These are phyloP conservation scores for Hemisphaericaspora lyxosophila DNA, from an alignment of 1,139 yeast genomes.

Conservation along the genomic window DNA sequence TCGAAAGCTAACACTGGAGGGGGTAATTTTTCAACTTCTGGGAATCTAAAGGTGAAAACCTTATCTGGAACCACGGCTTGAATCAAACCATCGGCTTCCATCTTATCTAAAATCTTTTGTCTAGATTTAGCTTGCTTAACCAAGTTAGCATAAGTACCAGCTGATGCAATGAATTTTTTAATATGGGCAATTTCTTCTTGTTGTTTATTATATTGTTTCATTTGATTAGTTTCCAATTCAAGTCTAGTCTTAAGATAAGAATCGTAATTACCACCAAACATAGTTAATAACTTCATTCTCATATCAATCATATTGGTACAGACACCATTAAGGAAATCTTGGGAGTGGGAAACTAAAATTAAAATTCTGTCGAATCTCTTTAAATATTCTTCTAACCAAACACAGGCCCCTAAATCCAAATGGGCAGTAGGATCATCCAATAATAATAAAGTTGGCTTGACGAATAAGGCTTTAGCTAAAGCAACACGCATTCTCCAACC, in stretches of 20 bases:
- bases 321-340: slow-evolving; percentile 98
- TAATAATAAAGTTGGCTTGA: slow-evolving; percentile 80
- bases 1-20: slow-evolving; percentile 98
- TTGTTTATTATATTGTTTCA: slow-evolving; percentile 95
- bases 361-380: slow-evolving; percentile 91
- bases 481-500: slow-evolving; percentile 96
- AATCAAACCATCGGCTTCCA: slow-evolving; percentile 99
- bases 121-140: slow-evolving; percentile 99
- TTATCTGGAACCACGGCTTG: slow-evolving; percentile 90
- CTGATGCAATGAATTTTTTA: slow-evolving; percentile 97
- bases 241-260: slow-evolving; percentile 91
- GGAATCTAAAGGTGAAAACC: slow-evolving; percentile 91
- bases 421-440: slow-evolving; percentile 99
- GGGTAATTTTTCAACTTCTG: slow-evolving; percentile 94
- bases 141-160: slow-evolving; percentile 99
- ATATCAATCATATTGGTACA: slow-evolving; percentile 98
- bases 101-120: slow-evolving; percentile 98
- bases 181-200: slow-evolving; percentile 99
- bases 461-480: slow-evolving; percentile 80
- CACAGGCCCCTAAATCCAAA: slow-evolving; percentile 99
- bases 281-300: slow-evolving; percentile 70
- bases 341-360: slow-evolving; percentile 95
- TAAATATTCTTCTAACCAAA: slow-evolving; percentile 98
- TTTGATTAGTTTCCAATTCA: slow-evolving; percentile 95
- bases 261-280: slow-evolving; percentile 98